Base-by-base conservation (phyloP, 352 stramenopile species). In the Pythium dissotocum region DNA sequence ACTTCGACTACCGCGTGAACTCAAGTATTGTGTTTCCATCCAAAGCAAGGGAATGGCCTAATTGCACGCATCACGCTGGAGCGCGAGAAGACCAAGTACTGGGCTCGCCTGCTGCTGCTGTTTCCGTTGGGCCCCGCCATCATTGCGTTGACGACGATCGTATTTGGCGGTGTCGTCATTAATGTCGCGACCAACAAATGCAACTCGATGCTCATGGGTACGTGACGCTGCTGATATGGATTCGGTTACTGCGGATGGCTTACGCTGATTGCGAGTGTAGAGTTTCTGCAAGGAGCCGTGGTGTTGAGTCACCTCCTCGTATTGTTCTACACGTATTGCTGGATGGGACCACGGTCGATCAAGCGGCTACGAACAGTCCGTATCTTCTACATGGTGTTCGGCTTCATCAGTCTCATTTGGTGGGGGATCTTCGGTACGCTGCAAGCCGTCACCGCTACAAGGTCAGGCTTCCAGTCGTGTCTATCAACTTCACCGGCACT, bases 81-180 rank as follows among this genome's bases (percentile, higher is more conserved):
- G 70, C 78, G 75, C 38, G 79, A 89, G 66, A 89, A 84, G 68
- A 87, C 72, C 69, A 89, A 88, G 65, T 90, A 92, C 58, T 90
- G 84, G 82, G 80, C 82, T 2, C 70, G 75, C 18, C 73, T 92
- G 24, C 65, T 90, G 52, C 73, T 92, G 26, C 60, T 92, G 26
- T 92, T 87, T 58, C 84, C 84, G 24, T 77, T 92, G 56, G 76
- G 77, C 12, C 80, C 84, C 2, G 79, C 88, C n/a, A 77, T 67
- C 14, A 71, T 84, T 8, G 84, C 84, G 28, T 70, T 90, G 35
- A 80, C 71, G 46, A 92, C 84, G 30, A 83, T 88, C 54, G 69
- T 84, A 21, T 76, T 88, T 61, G 80, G 82, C n/a, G 79, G 82
- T 5, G 80, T 90, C 44, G 72, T 92, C 69, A 86, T 89, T 56